phyloP scores from a whole-genome alignment of 768 basidiomycete species.

The Coprinellus aureogranulatus region DNA sequence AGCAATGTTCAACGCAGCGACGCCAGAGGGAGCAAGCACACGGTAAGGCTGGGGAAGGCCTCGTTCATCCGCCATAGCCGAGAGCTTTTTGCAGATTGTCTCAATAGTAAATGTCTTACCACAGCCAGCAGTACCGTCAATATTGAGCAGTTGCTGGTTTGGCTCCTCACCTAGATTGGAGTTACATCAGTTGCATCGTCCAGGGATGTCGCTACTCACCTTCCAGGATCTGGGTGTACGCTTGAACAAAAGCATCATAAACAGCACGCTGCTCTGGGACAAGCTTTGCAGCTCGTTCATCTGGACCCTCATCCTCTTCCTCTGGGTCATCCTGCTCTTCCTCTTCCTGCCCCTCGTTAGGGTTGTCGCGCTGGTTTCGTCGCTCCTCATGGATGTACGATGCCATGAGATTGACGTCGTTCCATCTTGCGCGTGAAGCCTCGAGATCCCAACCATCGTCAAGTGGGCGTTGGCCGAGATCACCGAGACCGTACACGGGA shows the following conservation, averaged over 20 bases:
- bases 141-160: constrained; percentile 14
- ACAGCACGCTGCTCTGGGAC: background rate
- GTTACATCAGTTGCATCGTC: background rate
- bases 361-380: too few relatives aligned
- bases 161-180: background rate
- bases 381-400: background rate
- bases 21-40: constrained; percentile 23
- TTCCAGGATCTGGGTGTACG: background rate
- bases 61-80: constrained; percentile 9
- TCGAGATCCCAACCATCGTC: constrained; percentile 1
- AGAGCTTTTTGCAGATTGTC: constrained; percentile 18
- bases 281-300: background rate
- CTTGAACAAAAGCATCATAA: background rate
- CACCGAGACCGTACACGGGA: background rate
- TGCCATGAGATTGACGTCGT: background rate
- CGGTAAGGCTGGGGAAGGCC: constrained; percentile 18
- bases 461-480: background rate
- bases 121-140: constrained; percentile 28
- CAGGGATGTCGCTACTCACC: background rate
- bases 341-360: too few relatives aligned
- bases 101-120: constrained; percentile 26
- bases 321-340: background rate
- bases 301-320: background rate
- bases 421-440: background rate
- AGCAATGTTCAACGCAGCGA: constrained; percentile 23